Conservation (phyloP, 2,329 filamentous ascomycete species). For the Penicillium occitanis region DNA sequence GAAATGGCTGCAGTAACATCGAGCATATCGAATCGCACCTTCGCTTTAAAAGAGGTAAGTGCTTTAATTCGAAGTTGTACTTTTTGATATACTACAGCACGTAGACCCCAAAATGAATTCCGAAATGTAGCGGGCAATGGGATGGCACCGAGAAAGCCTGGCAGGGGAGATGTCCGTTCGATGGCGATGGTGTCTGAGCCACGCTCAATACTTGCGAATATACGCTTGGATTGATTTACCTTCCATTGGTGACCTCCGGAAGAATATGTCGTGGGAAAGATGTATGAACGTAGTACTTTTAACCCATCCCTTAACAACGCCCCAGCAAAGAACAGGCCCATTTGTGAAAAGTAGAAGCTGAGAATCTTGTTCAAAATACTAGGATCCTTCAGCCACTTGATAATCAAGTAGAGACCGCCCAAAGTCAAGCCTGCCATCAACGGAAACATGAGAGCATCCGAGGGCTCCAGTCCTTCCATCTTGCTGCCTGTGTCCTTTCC, state of each 20-base stretch:
- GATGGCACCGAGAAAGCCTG: slow-evolving; percentile 50
- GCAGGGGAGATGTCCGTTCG: slow-evolving; percentile 50
- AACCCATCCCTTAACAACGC: slow-evolving; percentile 72
- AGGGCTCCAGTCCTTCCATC: slow-evolving; percentile 69
- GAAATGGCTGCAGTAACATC: slow-evolving; percentile 57
- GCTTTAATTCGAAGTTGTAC: slow-evolving; percentile 55
- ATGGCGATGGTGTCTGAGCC: slow-evolving; percentile 22
- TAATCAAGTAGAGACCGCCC: slow-evolving; percentile 76
- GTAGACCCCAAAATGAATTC: slow-evolving; percentile 50
- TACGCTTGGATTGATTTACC: slow-evolving; percentile 33
- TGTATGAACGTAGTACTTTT: slow-evolving; percentile 62
- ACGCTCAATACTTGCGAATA: slow-evolving; percentile 29
- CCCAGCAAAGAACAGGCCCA: slow-evolving; percentile 74
- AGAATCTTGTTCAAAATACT: slow-evolving; percentile 78
- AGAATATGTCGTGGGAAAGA: slow-evolving; percentile 72
- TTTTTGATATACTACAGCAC: slow-evolving; percentile 51
- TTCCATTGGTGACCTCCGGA: slow-evolving; percentile 53
- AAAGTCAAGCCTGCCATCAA: slow-evolving; percentile 72
- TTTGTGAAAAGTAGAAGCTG: slow-evolving; percentile 76
- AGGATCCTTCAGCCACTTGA: slow-evolving; percentile 84
- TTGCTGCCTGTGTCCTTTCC: slow-evolving; percentile 56
- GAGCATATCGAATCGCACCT: slow-evolving; percentile 45
- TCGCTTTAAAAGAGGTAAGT: slow-evolving; percentile 51
- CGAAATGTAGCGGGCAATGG: slow-evolving; percentile 42
- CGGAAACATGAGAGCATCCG: slow-evolving; percentile 83